Evolutionary conservation across 306 rosid genomes (phyloP).

Genomic region (Rosa persica): DNA sequence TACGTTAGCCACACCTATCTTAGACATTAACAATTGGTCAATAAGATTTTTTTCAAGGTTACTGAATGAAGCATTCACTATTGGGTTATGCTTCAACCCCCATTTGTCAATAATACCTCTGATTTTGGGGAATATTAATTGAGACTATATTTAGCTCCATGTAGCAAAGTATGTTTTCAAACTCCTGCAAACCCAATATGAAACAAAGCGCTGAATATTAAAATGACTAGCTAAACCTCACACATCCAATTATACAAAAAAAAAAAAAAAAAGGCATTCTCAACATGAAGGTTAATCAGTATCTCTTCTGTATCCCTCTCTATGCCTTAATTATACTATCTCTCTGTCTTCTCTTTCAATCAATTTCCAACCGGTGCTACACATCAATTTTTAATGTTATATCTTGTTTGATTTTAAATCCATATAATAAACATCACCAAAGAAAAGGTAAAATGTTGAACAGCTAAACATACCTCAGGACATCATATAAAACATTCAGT

Average conservation of each 20-base stretch:
- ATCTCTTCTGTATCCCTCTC: background rate
- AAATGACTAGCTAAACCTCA: background rate
- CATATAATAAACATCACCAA: background rate
- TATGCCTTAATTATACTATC: background rate
- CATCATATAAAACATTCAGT: background rate
- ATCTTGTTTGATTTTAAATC: background rate
- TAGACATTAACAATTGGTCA: background rate
- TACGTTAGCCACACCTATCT: background rate
- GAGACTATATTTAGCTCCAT: background rate
- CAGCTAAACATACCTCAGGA: constrained; percentile 9
- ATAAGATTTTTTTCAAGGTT: background rate
- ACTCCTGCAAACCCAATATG: background rate
- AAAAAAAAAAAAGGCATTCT: background rate
- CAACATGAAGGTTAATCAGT: background rate
- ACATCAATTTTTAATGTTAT: background rate
- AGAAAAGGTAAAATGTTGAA: background rate
- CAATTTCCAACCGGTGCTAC: background rate
- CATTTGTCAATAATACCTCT: background rate
- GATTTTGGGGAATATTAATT: background rate
- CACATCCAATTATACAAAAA: background rate
- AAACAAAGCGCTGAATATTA: background rate
- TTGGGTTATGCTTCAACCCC: no score
- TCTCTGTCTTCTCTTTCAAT: background rate
- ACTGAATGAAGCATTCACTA: no score
- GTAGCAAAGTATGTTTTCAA: background rate